These are phyloP conservation scores for Citrus maxima DNA, from an alignment of 345 rosid genomes.

Conservation along the genomic window DNA sequence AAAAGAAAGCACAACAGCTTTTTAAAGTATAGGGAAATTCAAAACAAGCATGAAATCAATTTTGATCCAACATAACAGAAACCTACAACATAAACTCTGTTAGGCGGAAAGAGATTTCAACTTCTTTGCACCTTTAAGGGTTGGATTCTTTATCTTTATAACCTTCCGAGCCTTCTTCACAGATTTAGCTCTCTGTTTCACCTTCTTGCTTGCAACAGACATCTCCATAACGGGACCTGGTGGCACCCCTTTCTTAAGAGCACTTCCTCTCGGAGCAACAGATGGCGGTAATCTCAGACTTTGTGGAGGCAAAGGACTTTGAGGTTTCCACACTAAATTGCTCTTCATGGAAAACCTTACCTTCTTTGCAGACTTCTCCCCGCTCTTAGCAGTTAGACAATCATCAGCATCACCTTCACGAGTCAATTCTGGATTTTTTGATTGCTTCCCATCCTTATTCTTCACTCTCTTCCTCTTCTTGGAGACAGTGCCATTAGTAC, in stretches of 20 bases:
- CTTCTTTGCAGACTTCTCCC: constrained; percentile 73
- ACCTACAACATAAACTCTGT: constrained; percentile 4
- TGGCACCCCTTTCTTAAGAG: constrained; percentile 83
- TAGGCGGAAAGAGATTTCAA: constrained; percentile 35
- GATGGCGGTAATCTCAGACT: constrained; percentile 91
- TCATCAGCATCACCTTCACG: constrained; percentile 37
- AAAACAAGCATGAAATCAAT: constrained; percentile 5
- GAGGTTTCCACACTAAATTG: constrained; percentile 97
- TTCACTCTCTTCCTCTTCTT: constrained; percentile 83
- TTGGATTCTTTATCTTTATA: constrained; percentile 38
- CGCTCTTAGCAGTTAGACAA: constrained; percentile 36
- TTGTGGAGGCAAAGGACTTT: constrained; percentile 89
- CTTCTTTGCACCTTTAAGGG: constrained; percentile 54
- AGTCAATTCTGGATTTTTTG: constrained; percentile 26
- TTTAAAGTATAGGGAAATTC: neutral
- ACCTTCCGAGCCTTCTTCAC: constrained; percentile 47
- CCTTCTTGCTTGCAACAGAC: constrained; percentile 46
- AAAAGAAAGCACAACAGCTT: neutral
- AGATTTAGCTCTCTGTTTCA: constrained; percentile 52
- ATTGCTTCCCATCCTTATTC: constrained; percentile 20
- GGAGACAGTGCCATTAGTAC: constrained; percentile 19
- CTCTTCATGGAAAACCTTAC: constrained; percentile 85
- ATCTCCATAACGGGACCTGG: constrained; percentile 83
- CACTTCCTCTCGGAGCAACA: constrained; percentile 96
- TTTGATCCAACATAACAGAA: neutral